A percentile compares a stretch with the other conserved stretches of the same genome.
Conservation (phyloP, 2,329 filamentous ascomycete species). For the Ascocoryne sarcoides region DNA sequence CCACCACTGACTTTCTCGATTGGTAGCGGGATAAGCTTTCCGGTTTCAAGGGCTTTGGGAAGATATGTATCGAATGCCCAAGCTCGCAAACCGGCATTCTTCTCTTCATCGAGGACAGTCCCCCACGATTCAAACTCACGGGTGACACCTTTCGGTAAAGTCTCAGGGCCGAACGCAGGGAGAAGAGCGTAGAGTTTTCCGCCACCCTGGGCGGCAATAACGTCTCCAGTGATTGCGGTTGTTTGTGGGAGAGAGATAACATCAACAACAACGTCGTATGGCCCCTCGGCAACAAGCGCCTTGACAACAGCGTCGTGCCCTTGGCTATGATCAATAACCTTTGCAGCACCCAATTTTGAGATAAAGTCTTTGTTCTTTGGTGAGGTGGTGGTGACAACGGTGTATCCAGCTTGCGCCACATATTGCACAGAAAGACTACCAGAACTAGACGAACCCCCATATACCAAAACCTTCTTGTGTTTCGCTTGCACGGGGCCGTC, state of each 20-base stretch:
- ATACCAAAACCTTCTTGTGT: conserved; percentile 28
- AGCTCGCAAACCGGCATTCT: not conserved
- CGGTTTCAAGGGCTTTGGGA: not conserved
- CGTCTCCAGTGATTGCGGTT: conserved; percentile 19
- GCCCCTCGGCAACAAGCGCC: conserved; percentile 20
- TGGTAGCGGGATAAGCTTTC: not conserved
- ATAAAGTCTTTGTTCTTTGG: conserved; percentile 26
- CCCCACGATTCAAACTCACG: conserved; percentile 22
- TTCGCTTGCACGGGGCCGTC: conserved; percentile 3
- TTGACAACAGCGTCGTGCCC: conserved; percentile 8
- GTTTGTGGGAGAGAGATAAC: conserved; percentile 22
- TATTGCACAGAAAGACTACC: conserved; percentile 26
- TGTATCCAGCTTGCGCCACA: conserved; percentile 24
- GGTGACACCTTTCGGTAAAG: conserved; percentile 17
- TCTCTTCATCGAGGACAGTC: conserved; percentile 15
- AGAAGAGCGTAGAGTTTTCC: conserved; percentile 19
- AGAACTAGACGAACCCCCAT: conserved; percentile 27
- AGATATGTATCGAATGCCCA: conserved; percentile 4
- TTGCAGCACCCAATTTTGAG: conserved; percentile 22
- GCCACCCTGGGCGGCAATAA: conserved; percentile 20
- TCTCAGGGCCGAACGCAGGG: conserved; percentile 11
- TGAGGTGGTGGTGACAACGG: conserved; percentile 30
- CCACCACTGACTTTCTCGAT: conserved; percentile 4
- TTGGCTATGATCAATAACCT: conserved; percentile 23
- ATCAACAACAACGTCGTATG: conserved; percentile 26